phyloP scores from a whole-genome alignment of 2,329 filamentous ascomycete species.

The Aspergillus costaricaensis region DNA sequence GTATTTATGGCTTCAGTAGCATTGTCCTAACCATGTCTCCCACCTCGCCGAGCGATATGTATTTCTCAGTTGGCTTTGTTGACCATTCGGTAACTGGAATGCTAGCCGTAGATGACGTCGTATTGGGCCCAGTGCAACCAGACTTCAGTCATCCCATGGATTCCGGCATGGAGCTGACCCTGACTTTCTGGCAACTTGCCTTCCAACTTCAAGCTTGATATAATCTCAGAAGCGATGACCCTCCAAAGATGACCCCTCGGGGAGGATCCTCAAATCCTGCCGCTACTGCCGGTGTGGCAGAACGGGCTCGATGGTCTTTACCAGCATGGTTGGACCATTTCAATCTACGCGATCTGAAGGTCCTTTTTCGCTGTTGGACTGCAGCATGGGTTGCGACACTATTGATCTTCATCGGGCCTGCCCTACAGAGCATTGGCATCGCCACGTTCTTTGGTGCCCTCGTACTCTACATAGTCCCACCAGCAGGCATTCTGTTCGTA shows the following conservation, averaged over 20 bases:
- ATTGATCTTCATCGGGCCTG: conserved; percentile 51
- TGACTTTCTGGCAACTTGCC: background rate
- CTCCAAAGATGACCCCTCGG: background rate
- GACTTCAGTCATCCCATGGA: background rate
- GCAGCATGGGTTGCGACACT: conserved; percentile 51
- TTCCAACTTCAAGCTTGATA: background rate
- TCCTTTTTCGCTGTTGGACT: conserved; percentile 49
- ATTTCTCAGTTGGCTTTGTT: too few species aligned
- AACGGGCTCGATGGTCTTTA: conserved; percentile 3
- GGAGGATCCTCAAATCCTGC: background rate
- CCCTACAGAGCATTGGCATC: conserved; percentile 44
- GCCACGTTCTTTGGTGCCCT: conserved; percentile 50
- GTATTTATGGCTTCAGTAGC: too few species aligned
- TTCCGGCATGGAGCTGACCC: background rate
- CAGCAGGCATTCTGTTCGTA: conserved; percentile 49
- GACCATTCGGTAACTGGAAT: too few species aligned
- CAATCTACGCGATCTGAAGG: conserved; percentile 51
- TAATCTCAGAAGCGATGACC: background rate
- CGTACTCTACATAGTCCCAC: conserved; percentile 50
- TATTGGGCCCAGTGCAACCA: background rate
- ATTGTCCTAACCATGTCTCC: too few species aligned
- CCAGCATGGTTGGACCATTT: conserved; percentile 46
- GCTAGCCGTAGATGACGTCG: background rate
- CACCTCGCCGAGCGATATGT: too few species aligned
- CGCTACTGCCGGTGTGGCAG: background rate